Conservation (phyloP, 345 rosid genomes). For the Eucalyptus decipiens region DNA sequence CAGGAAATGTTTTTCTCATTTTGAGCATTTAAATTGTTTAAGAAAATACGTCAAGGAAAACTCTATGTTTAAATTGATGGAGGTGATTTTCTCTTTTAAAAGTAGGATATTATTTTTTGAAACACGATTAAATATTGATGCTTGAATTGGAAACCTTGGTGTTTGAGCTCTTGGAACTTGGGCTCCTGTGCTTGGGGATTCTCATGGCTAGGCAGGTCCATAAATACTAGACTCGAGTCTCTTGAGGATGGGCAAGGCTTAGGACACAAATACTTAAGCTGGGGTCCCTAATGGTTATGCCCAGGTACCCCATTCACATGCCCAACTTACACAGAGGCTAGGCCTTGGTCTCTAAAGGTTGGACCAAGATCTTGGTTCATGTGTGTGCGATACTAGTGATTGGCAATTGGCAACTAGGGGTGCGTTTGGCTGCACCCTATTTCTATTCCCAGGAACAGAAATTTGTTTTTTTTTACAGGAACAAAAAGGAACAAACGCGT, state of each 20-base stretch:
- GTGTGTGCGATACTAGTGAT: neutral
- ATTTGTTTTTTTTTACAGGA: too few species aligned
- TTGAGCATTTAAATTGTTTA: rapidly evolving
- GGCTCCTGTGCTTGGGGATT: neutral
- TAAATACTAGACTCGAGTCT: neutral
- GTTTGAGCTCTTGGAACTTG: rapidly evolving
- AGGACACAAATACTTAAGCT: neutral
- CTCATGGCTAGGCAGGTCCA: neutral
- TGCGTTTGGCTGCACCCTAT: too few species aligned
- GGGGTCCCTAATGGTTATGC: too few species aligned
- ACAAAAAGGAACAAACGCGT: too few species aligned
- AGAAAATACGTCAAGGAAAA: neutral
- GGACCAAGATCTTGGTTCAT: neutral
- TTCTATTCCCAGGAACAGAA: too few species aligned
- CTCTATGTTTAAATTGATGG: neutral
- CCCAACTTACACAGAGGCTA: neutral
- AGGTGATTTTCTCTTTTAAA: neutral
- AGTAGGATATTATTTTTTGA: neutral
- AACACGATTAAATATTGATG: neutral
- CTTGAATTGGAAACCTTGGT: neutral
- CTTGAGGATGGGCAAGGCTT: neutral
- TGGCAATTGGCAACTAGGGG: neutral
- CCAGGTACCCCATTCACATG: rapidly evolving
- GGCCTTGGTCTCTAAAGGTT: neutral
- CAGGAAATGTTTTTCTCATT: neutral